Evolutionary conservation across 176 grass and related monocot genomes (phyloP).

Genomic region (Puya raimondii): DNA sequence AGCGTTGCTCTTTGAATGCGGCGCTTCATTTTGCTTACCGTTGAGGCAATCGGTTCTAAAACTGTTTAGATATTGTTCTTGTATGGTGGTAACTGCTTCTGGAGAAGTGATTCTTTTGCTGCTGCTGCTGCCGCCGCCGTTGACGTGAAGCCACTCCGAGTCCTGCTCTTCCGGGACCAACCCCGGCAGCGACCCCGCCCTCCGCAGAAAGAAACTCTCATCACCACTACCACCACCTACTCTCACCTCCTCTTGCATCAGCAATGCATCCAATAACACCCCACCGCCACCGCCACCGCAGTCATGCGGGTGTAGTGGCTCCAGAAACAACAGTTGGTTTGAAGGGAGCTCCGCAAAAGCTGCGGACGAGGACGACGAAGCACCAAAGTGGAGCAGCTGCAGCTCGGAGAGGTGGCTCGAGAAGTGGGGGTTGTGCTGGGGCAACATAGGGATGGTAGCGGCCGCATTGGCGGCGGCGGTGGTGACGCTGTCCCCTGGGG

Average conservation of each 20-base stretch:
- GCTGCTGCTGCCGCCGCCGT: not conserved
- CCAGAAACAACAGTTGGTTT: slow-evolving; percentile 27
- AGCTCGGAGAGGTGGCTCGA: slow-evolving; percentile 32
- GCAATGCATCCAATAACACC: slow-evolving; percentile 26
- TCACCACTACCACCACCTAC: not conserved
- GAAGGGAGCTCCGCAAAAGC: slow-evolving; percentile 31
- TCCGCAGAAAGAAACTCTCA: slow-evolving; percentile 1
- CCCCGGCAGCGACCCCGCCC: slow-evolving; percentile 34
- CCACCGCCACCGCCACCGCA: not conserved
- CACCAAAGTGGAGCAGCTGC: slow-evolving; percentile 14
- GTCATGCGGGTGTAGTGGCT: not conserved
- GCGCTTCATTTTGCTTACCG: no score
- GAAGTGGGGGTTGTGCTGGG: slow-evolving; percentile 28
- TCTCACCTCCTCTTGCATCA: slow-evolving; percentile 13
- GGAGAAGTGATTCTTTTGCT: slow-evolving; percentile 22
- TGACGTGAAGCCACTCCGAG: slow-evolving; percentile 6
- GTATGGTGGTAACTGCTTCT: not conserved
- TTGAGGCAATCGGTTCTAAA: no score
- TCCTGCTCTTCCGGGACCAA: slow-evolving; percentile 14
- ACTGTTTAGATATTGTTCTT: not conserved
- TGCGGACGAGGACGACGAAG: not conserved
- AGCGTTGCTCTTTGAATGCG: no score
- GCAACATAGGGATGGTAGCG: slow-evolving; percentile 7
- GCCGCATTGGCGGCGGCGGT: slow-evolving; percentile 8
- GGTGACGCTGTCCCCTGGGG: not conserved